These are phyloP conservation scores for Hanseniaspora lachancei DNA, from an alignment of 805 yeast genomes.

Conservation along the genomic window DNA sequence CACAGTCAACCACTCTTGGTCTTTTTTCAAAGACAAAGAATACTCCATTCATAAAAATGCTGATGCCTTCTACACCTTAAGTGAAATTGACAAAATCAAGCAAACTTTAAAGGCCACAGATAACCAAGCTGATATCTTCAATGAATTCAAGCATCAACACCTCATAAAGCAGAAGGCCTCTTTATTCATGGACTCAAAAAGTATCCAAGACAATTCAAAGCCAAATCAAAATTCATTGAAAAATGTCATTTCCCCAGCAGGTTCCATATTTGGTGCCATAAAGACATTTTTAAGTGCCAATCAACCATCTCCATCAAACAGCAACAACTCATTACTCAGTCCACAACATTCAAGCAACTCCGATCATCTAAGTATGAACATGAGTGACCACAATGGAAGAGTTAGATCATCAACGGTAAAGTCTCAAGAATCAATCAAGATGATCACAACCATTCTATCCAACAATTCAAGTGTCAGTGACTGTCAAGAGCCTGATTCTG, in stretches of 20 bases:
- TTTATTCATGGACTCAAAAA: too few species aligned
- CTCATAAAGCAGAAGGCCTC: not conserved
- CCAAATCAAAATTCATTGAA: constrained; percentile 15
- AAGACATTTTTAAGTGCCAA: constrained; percentile 1
- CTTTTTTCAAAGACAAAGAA: constrained; percentile 50
- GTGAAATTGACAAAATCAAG: constrained; percentile 5
- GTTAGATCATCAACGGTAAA: not conserved
- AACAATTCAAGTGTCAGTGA: constrained; percentile 4
- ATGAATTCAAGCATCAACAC: not conserved
- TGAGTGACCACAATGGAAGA: not conserved
- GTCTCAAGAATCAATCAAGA: not conserved
- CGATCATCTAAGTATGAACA: not conserved
- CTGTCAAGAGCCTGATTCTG: constrained; percentile 16
- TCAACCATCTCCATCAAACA: not conserved
- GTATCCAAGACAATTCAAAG: not conserved
- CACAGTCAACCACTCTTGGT: constrained; percentile 77
- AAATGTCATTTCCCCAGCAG: constrained; percentile 12
- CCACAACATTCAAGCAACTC: too few species aligned
- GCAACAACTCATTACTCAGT: not conserved
- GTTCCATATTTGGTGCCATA: constrained; percentile 10
- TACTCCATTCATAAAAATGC: constrained; percentile 4
- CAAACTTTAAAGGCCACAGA: not conserved
- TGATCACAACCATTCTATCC: not conserved
- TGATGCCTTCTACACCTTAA: constrained; percentile 16
- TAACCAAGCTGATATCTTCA: not conserved